Conservation (phyloP, 1,139 yeast genomes). For the Taiozyma sp. region DNA sequence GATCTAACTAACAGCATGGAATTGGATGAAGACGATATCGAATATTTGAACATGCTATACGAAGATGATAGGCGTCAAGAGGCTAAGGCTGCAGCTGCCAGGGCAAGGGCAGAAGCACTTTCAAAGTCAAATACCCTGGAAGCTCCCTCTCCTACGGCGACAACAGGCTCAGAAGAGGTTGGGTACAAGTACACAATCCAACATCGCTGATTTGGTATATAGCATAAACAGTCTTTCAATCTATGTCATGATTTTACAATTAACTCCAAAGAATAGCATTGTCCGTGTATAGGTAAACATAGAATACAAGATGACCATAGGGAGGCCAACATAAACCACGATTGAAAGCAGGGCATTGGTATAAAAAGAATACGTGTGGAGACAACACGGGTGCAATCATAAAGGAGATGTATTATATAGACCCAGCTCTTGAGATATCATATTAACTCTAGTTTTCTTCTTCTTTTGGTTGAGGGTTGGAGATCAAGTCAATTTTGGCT, state of each 20-base stretch:
- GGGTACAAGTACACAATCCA: conserved; percentile 1
- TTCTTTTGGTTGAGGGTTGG: conserved; percentile 6
- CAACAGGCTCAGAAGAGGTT: background rate
- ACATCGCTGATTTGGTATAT: background rate
- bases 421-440: background rate
- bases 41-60: conserved; percentile 19
- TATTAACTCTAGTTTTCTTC: background rate
- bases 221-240: background rate
- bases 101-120: background rate
- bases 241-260: background rate
- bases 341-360: conserved; percentile 3
- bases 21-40: conserved; percentile 22
- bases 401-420: background rate
- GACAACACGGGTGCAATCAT: background rate
- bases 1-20: conserved; percentile 7
- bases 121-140: background rate
- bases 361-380: background rate
- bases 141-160: background rate
- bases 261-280: background rate
- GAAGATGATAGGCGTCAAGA: conserved; percentile 6
- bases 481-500: conserved; percentile 16
- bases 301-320: background rate
- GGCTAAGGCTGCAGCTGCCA: background rate
- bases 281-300: background rate
- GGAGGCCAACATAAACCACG: conserved; percentile 5